phyloP scores from a whole-genome alignment of 495 filamentous ascomycete genomes.

The Barbatosphaeria neglecta region DNA sequence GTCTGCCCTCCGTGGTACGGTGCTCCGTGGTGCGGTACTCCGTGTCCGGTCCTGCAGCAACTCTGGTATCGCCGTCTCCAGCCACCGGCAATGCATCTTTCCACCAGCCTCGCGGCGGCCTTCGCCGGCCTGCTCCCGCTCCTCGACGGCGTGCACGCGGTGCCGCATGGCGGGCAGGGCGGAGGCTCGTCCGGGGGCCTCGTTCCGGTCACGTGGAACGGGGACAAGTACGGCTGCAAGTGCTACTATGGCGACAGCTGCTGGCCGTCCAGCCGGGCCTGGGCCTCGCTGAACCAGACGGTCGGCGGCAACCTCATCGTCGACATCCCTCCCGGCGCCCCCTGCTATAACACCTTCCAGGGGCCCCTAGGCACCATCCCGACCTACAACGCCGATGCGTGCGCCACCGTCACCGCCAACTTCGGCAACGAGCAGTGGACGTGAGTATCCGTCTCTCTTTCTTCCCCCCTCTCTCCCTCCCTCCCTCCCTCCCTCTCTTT shows the following conservation, averaged over 20 bases:
- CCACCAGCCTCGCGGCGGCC: not conserved
- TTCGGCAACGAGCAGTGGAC: constrained; percentile 25
- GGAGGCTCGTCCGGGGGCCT: constrained; percentile 1
- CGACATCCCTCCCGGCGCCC: constrained; percentile 24
- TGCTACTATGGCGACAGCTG: constrained; percentile 28
- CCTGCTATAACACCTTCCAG: constrained; percentile 28
- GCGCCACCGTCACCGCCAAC: constrained; percentile 18
- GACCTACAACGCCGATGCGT: constrained; percentile 26
- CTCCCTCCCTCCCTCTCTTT: not conserved
- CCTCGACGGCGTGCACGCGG: not conserved
- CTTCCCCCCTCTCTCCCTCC: not conserved
- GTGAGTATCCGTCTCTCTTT: constrained; percentile 11
- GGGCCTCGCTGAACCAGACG: constrained; percentile 23
- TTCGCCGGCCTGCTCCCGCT: not conserved
- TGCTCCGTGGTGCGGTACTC: no score
- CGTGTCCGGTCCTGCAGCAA: not conserved
- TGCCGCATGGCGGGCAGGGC: no score
- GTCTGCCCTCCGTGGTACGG: no score
- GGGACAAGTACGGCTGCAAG: constrained; percentile 28
- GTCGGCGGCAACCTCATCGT: constrained; percentile 26
- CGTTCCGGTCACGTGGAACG: constrained; percentile 17
- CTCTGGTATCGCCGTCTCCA: not conserved
- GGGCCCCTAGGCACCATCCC: constrained; percentile 24
- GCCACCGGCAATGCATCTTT: not conserved
- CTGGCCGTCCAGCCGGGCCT: constrained; percentile 25